phyloP scores from a whole-genome alignment of 495 filamentous ascomycete species.

The Mytilinidion resinicola region DNA sequence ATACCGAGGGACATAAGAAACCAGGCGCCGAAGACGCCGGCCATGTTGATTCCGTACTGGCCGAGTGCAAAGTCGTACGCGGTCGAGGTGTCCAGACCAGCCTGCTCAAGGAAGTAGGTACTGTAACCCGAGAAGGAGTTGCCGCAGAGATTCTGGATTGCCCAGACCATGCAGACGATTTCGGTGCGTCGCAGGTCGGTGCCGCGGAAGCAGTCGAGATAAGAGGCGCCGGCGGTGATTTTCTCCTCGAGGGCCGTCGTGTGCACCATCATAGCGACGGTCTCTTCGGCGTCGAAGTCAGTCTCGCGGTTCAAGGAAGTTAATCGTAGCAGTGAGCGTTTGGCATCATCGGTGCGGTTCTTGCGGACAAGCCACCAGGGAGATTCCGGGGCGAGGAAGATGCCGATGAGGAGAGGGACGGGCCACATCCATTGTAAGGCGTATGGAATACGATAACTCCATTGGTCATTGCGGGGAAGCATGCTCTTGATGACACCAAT shows the following conservation, averaged over 20 bases:
- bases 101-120: conserved; percentile 71
- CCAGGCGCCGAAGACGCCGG: conserved; percentile 36
- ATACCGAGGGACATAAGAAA: conserved; percentile 33
- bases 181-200: conserved; percentile 36
- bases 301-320: conserved; percentile 31
- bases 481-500: conserved; percentile 34
- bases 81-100: conserved; percentile 43
- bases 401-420: conserved; percentile 34
- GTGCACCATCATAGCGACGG: conserved; percentile 37
- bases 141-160: conserved; percentile 73
- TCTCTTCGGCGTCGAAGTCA: conserved; percentile 37
- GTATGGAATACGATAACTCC: conserved; percentile 39
- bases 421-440: conserved; percentile 43
- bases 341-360: conserved; percentile 33
- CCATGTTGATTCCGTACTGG: conserved; percentile 39
- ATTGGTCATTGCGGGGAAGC: conserved; percentile 29
- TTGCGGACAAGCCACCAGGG: conserved; percentile 41
- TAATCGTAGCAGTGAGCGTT: conserved; percentile 32
- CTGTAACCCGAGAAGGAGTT: conserved; percentile 78
- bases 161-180: conserved; percentile 54
- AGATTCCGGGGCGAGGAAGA: conserved; percentile 35
- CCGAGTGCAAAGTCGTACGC: conserved; percentile 36
- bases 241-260: conserved; percentile 37
- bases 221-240: conserved; percentile 31
- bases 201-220: conserved; percentile 38